phyloP scores from a whole-genome alignment of 2,329 filamentous ascomycete genomes.

The Scolecobasidium constrictum region DNA sequence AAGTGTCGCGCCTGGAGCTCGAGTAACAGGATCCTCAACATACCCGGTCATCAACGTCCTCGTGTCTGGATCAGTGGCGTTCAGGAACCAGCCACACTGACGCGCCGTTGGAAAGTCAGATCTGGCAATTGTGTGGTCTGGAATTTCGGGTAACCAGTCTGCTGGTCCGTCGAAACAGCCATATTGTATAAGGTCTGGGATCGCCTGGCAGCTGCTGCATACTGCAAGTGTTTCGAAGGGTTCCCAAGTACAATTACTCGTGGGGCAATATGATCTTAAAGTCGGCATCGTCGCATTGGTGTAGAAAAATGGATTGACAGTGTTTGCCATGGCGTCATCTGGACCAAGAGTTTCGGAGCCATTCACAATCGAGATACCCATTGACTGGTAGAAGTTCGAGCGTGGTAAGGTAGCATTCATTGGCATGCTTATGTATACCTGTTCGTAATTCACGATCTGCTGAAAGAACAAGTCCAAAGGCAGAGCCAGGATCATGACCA shows the following conservation, averaged over 20 bases:
- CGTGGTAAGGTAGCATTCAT: background rate
- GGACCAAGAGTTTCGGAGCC: background rate
- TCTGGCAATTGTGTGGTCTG: background rate
- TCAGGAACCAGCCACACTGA: conserved; percentile 10
- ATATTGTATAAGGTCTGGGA: background rate
- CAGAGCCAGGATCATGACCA: conserved; percentile 7
- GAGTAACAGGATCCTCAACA: background rate
- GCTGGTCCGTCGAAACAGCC: conserved; percentile 1
- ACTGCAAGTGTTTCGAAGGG: conserved; percentile 10
- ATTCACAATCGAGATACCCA: background rate
- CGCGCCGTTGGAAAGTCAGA: background rate
- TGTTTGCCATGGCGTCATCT: background rate
- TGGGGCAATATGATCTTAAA: conserved; percentile 6
- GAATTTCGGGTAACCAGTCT: conserved; percentile 6
- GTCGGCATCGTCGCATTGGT: background rate
- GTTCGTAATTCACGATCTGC: conserved; percentile 8
- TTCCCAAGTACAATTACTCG: conserved; percentile 8
- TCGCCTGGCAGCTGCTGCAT: conserved; percentile 7
- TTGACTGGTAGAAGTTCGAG: background rate
- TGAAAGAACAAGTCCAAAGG: conserved; percentile 11
- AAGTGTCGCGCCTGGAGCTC: conserved; percentile 2
- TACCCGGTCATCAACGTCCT: conserved; percentile 10
- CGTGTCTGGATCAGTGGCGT: background rate
- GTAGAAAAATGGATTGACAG: background rate
- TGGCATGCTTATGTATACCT: background rate